Conservation (phyloP, 768 basidiomycete species). For the Sporobolomyces pararoseus region DNA sequence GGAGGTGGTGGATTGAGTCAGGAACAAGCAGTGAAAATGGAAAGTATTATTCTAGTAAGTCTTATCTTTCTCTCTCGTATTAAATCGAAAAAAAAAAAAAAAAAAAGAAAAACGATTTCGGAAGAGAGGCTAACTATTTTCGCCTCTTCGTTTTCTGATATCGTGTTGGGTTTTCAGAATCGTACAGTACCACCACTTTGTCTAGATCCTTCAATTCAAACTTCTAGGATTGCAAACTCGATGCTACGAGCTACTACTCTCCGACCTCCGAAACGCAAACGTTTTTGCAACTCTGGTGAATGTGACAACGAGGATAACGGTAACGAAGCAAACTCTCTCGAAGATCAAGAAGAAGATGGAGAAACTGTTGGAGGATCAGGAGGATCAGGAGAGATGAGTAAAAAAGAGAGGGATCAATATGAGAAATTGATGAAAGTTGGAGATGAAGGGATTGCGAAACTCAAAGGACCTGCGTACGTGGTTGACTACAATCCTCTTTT, state of each 20-base stretch:
- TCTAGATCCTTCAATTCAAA: conserved; percentile 39
- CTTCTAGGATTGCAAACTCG: conserved; percentile 48
- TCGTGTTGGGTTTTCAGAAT: conserved; percentile 9
- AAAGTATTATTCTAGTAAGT: conserved; percentile 51
- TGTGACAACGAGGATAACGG: conserved; percentile 21
- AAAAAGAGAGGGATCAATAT: conserved; percentile 29
- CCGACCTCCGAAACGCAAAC: conserved; percentile 46
- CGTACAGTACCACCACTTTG: conserved; percentile 37
- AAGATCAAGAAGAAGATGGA: conserved; percentile 16
- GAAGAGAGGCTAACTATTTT: too few relatives aligned
- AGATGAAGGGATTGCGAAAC: conserved; percentile 35
- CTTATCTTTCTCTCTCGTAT: too few relatives aligned
- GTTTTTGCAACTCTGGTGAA: conserved; percentile 29
- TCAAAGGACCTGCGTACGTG: conserved; percentile 34
- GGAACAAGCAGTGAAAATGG: conserved; percentile 49
- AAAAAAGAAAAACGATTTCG: too few relatives aligned
- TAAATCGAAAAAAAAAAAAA: too few relatives aligned
- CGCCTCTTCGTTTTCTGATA: too few relatives aligned
- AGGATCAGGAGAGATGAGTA: conserved; percentile 14
- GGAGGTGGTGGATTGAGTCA: conserved; percentile 47
- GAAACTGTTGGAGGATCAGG: background rate
- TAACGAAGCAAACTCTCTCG: background rate
- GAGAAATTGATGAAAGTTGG: conserved; percentile 41
- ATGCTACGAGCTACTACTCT: conserved; percentile 50
- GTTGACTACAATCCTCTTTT: background rate